Conservation (phyloP, 495 filamentous ascomycete species). For the Penicillium crystallinum region DNA sequence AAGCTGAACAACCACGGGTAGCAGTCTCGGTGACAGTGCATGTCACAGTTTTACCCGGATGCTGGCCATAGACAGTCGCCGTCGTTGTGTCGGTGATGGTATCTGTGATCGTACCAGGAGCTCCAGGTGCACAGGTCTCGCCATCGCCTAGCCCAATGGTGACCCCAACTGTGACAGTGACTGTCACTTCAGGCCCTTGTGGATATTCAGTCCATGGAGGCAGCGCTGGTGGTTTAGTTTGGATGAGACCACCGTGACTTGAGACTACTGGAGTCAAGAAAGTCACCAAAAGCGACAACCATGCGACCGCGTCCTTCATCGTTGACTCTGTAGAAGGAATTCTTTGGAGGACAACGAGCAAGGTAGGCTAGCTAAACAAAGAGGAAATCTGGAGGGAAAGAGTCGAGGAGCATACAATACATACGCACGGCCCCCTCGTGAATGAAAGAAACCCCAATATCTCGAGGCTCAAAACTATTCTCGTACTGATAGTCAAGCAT, state of each 20-base stretch:
- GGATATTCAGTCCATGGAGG: background rate
- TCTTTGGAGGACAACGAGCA: background rate
- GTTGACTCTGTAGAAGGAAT: background rate
- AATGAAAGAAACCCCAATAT: background rate
- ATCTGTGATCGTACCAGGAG: conserved; percentile 6
- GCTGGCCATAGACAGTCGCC: background rate
- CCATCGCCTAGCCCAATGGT: conserved; percentile 7
- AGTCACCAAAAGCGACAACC: conserved; percentile 13
- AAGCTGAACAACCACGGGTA: too few species aligned
- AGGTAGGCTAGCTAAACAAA: background rate
- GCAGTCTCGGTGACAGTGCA: background rate
- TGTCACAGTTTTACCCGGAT: background rate
- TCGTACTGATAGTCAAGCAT: background rate
- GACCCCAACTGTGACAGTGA: too few species aligned
- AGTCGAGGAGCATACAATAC: background rate
- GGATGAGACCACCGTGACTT: background rate
- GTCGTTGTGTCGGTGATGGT: conserved; percentile 8
- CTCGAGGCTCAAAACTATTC: background rate
- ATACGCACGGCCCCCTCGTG: conserved; percentile 5
- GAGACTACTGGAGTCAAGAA: background rate
- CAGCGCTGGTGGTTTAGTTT: background rate
- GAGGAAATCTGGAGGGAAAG: background rate
- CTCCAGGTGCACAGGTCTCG: background rate
- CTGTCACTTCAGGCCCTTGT: background rate
- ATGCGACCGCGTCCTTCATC: conserved; percentile 7